Conservation (phyloP, 2,329 filamentous ascomycete species). For the Alternaria angustiovoidea region DNA sequence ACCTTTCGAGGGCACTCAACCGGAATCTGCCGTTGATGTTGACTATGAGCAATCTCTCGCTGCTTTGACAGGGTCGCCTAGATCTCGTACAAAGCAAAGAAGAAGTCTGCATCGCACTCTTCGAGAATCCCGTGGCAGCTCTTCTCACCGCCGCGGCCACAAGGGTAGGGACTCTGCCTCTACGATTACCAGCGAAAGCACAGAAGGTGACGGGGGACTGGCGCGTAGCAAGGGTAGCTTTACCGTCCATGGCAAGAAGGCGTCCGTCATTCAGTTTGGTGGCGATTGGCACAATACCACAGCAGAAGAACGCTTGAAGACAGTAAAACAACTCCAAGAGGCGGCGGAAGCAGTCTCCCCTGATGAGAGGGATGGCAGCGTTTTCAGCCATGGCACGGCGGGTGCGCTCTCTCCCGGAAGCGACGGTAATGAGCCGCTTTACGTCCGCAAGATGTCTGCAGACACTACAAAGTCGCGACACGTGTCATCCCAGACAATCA, state of each 20-base stretch:
- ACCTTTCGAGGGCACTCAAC: slow-evolving; percentile 31
- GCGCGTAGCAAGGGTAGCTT: slow-evolving; percentile 86
- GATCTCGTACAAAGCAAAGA: slow-evolving; percentile 74
- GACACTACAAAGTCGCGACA: slow-evolving; percentile 47
- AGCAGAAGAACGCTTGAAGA: slow-evolving; percentile 51
- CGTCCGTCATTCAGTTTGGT: slow-evolving; percentile 95
- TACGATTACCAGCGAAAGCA: slow-evolving; percentile 60
- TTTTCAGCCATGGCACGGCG: slow-evolving; percentile 37
- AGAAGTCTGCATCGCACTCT: slow-evolving; percentile 90
- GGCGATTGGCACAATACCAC: slow-evolving; percentile 77
- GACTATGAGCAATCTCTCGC: slow-evolving; percentile 40
- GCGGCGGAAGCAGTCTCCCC: slow-evolving; percentile 35
- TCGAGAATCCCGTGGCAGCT: slow-evolving; percentile 75
- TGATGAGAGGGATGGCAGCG: slow-evolving; percentile 38
- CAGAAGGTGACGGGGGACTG: slow-evolving; percentile 73
- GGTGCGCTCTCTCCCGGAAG: slow-evolving; percentile 28
- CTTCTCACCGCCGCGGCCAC: slow-evolving; percentile 72
- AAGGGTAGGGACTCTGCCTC: slow-evolving; percentile 78
- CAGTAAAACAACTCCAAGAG: slow-evolving; percentile 49
- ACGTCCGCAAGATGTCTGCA: slow-evolving; percentile 31
- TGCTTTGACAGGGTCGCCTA: slow-evolving; percentile 48
- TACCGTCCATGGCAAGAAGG: slow-evolving; percentile 97
- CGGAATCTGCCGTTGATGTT: slow-evolving; percentile 39
- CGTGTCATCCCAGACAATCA: slow-evolving; percentile 48
- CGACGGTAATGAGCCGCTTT: slow-evolving; percentile 31